Conservation (phyloP, 768 basidiomycete genomes). For the Roridomyces roridus region DNA sequence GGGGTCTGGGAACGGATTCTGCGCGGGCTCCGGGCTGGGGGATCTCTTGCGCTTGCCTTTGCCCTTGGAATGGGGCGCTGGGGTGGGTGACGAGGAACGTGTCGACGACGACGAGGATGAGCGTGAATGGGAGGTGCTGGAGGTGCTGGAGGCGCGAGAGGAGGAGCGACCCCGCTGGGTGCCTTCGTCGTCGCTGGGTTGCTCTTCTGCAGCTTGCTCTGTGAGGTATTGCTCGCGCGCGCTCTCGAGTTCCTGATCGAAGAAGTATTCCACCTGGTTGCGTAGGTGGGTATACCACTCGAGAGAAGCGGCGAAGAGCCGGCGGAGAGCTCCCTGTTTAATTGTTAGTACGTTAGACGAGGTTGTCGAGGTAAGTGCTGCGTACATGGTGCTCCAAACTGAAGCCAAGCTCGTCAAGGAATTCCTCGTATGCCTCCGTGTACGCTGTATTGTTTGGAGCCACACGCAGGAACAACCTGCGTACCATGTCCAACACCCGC, state of each 20-base stretch:
- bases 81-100: neutral
- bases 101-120: neutral
- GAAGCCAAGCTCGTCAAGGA: neutral
- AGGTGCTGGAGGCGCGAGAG: neutral
- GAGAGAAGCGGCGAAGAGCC: conserved; percentile 30
- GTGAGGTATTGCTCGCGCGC: no score
- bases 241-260: neutral
- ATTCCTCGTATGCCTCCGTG: neutral
- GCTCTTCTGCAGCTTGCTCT: no score
- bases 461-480: conserved; percentile 4
- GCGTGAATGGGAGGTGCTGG: neutral
- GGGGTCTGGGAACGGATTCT: neutral
- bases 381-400: neutral
- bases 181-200: no score
- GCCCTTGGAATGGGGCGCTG: neutral
- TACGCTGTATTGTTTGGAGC: conserved; percentile 2
- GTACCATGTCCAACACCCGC: conserved; percentile 1
- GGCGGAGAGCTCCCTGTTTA: no score
- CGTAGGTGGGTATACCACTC: conserved; percentile 32
- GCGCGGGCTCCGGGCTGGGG: conserved; percentile 4
- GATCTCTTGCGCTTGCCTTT: neutral
- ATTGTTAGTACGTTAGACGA: no score
- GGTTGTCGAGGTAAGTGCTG: neutral
- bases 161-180: no score
- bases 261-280: neutral